These are phyloP conservation scores for Flaveria ramosissima DNA, from an alignment of 129 eudicot genomes.

Conservation along the genomic window DNA sequence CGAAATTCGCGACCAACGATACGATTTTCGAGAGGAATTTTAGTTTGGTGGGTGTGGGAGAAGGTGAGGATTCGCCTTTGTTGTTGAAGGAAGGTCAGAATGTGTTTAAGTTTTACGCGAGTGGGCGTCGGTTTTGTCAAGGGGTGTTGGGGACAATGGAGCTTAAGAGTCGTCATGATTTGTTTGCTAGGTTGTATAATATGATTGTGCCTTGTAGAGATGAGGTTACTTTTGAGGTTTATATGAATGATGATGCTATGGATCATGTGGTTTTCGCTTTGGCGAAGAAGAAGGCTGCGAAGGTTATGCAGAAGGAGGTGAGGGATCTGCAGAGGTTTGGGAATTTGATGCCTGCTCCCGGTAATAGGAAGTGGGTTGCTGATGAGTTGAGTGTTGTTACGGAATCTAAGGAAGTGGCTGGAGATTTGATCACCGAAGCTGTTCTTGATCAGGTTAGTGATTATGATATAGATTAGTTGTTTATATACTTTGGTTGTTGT, in stretches of 20 bases:
- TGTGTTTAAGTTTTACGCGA: slow-evolving; percentile 79
- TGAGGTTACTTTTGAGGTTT: slow-evolving; percentile 87
- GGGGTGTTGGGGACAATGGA: slow-evolving; percentile 86
- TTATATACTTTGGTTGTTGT: not conserved
- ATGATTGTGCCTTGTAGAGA: slow-evolving; percentile 79
- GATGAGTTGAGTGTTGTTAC: slow-evolving; percentile 70
- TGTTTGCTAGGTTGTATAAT: slow-evolving; percentile 75
- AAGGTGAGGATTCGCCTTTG: slow-evolving; percentile 75
- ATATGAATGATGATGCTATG: slow-evolving; percentile 95
- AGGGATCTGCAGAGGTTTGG: slow-evolving; percentile 86
- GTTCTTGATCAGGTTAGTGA: slow-evolving; percentile 88
- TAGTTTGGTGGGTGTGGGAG: slow-evolving; percentile 82
- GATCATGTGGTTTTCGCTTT: slow-evolving; percentile 87
- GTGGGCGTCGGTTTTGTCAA: slow-evolving; percentile 85
- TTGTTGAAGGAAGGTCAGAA: slow-evolving; percentile 83
- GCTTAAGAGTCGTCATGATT: slow-evolving; percentile 84
- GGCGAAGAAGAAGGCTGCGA: slow-evolving; percentile 77
- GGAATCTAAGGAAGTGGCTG: slow-evolving; percentile 91
- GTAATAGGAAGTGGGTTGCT: slow-evolving; percentile 79
- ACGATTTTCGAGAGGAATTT: slow-evolving; percentile 84
- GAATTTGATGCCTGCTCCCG: slow-evolving; percentile 52
- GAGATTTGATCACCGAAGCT: slow-evolving; percentile 77
- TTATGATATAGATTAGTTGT: not conserved
- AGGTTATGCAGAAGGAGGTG: slow-evolving; percentile 73
- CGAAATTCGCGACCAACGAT: slow-evolving; percentile 56